phyloP scores from a whole-genome alignment of 2,329 filamentous ascomycete species.

The Botrytis hyacinthi region DNA sequence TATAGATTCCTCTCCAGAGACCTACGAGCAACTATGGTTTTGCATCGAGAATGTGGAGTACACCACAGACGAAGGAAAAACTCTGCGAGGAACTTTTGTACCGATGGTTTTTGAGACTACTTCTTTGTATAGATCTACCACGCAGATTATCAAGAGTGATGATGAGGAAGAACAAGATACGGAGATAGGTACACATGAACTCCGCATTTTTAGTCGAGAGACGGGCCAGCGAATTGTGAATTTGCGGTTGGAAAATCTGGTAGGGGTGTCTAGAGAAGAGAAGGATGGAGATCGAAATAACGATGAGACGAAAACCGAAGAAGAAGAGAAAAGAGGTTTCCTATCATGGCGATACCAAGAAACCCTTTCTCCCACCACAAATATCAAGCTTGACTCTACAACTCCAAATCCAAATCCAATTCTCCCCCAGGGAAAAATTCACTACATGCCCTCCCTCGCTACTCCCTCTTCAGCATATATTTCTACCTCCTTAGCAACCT shows the following conservation, averaged over 20 bases:
- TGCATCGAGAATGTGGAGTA: constrained; percentile 3
- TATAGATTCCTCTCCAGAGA: not conserved
- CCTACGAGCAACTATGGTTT: not conserved
- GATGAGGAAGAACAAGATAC: not conserved
- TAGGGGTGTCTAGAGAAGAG: not conserved
- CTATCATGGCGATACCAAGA: not conserved
- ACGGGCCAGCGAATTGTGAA: not conserved
- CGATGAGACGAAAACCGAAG: too few species aligned
- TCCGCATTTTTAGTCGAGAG: not conserved
- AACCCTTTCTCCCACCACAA: not conserved
- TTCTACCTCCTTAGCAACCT: not conserved
- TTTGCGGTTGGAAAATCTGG: not conserved
- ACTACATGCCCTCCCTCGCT: not conserved
- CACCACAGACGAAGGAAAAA: not conserved
- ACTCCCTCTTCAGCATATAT: not conserved
- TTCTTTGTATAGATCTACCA: not conserved
- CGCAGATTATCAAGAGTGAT: not conserved
- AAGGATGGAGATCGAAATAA: not conserved
- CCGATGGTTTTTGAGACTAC: not conserved
- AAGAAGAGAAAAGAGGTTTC: not conserved
- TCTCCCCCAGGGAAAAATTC: not conserved
- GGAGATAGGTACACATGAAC: not conserved
- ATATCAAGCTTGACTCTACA: too few species aligned
- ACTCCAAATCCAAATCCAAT: not conserved
- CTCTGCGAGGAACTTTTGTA: not conserved